Evolutionary conservation across 768 basidiomycete species (phyloP).

Genomic region (Tulasnella sp.): DNA sequence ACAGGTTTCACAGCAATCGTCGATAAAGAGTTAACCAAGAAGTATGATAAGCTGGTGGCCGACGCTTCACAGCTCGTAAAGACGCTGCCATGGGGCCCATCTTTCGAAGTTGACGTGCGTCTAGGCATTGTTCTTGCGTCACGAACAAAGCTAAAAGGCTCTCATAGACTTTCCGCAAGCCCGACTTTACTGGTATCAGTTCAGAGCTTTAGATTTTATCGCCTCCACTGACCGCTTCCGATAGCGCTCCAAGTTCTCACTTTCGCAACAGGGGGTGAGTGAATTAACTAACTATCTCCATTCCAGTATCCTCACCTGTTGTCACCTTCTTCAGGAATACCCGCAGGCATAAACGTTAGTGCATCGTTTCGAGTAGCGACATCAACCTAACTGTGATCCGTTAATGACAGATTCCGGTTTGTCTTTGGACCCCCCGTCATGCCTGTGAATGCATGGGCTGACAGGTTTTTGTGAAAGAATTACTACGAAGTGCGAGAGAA

Average conservation of each 20-base stretch:
- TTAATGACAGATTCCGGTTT: neutral
- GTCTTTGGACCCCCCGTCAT: neutral
- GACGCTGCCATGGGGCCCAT: slow-evolving; percentile 74
- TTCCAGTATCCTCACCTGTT: neutral
- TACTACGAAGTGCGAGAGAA: slow-evolving; percentile 81
- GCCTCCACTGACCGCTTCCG: neutral
- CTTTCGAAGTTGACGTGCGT: slow-evolving; percentile 44
- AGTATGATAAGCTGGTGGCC: slow-evolving; percentile 73
- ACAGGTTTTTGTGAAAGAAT: slow-evolving; percentile 44
- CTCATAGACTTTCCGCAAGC: slow-evolving; percentile 57
- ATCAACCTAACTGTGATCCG: neutral
- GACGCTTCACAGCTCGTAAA: slow-evolving; percentile 75
- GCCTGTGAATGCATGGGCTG: slow-evolving; percentile 9
- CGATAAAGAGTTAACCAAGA: slow-evolving; percentile 75
- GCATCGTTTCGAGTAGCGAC: neutral
- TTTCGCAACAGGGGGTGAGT: slow-evolving; percentile 75
- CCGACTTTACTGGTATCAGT: slow-evolving; percentile 54
- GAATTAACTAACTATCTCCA: slow-evolving; percentile 75
- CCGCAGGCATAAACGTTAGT: slow-evolving; percentile 44
- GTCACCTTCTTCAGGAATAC: slow-evolving; percentile 31
- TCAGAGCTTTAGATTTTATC: neutral
- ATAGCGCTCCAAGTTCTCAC: slow-evolving; percentile 69
- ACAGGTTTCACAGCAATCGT: slow-evolving; percentile 84
- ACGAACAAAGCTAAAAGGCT: neutral
- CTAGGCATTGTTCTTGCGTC: too few species aligned